Evolutionary conservation across 495 filamentous ascomycete species (phyloP).

Genomic region (Xylaria curta): DNA sequence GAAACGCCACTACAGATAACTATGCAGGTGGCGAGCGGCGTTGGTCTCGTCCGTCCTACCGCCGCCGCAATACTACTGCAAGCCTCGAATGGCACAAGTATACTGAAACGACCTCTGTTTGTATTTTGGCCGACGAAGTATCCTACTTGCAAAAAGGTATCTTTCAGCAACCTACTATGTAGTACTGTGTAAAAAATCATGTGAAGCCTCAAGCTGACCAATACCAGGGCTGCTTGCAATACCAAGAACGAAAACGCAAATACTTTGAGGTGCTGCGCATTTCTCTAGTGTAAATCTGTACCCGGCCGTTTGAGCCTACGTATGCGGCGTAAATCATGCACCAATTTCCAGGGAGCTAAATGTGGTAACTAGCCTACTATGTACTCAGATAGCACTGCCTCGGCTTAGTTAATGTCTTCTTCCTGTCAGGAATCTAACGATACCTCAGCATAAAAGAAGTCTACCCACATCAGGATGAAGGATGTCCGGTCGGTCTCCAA

Average conservation of each 20-base stretch:
- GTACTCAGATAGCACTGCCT: background rate
- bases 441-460: background rate
- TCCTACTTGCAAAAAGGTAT: background rate
- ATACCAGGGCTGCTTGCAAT: background rate
- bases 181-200: background rate
- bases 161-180: background rate
- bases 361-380: conserved; percentile 3
- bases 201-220: background rate
- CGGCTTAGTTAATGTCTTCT: background rate
- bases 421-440: conserved; percentile 4
- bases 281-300: background rate
- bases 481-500: background rate
- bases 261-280: background rate
- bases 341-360: conserved; percentile 24
- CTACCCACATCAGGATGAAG: conserved; percentile 4
- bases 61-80: background rate
- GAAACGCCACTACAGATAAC: conserved; percentile 9
- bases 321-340: conserved; percentile 14
- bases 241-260: background rate
- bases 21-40: conserved; percentile 1
- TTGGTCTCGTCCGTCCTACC: background rate
- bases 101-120: background rate
- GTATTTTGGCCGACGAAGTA: background rate
- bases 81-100: background rate
- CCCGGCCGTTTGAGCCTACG: background rate